Evolutionary conservation across 129 eudicot species (phyloP), one percentile per base, ranked within the genome.

Genomic region (Arctium lappa): DNA sequence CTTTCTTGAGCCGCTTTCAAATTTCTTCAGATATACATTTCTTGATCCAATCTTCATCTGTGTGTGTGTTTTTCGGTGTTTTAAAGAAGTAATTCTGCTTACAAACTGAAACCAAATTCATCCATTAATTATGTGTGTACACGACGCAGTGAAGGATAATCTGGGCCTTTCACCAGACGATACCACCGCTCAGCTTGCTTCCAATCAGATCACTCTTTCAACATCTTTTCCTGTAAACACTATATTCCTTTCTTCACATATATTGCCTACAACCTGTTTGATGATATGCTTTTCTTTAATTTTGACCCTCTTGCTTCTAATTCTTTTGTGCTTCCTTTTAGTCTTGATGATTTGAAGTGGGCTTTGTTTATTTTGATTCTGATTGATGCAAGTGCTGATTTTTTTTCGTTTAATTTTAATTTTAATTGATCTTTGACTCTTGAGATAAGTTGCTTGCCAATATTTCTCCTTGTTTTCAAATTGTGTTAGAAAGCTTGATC

Each of bases 221-320:
- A 84, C 74, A 79, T 81, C 89, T 29, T 89, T 91, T 74, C 92
- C 92, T 18, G 95, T 91, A 69, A 60, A 82, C 31, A 44, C 18
- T 83, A 71, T 72, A 72, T 80, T 72, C 78, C 56, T 80, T 80
- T 80, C 78, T 80, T 80, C 36, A 72, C 10, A 34, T 3, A 69
- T 69, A 40, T 42, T 79, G 76, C 65, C 10, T 79, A 68, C 31
- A 79, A 5, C 74, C 76, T 62, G 36, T 9, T 85, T 22, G 62
- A 37, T 62, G 18, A 40, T 1, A 27, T 16, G 39, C 31, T 80
- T 27, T 44, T 66, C 68, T n/a, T 76, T 36, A 1, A 50, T 33
- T 80, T 70, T 71, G 65, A 8, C 7, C 33, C 40, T 60, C 32
- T 63, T 30, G 40, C 32, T 74, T 60, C n/a, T 53, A 72, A 72